Percentiles rank a stretch among this genome's conserved stretches.
These are phyloP conservation scores for Setomelanomma holmii DNA, from an alignment of 2,329 filamentous ascomycete genomes.

Conservation along the genomic window DNA sequence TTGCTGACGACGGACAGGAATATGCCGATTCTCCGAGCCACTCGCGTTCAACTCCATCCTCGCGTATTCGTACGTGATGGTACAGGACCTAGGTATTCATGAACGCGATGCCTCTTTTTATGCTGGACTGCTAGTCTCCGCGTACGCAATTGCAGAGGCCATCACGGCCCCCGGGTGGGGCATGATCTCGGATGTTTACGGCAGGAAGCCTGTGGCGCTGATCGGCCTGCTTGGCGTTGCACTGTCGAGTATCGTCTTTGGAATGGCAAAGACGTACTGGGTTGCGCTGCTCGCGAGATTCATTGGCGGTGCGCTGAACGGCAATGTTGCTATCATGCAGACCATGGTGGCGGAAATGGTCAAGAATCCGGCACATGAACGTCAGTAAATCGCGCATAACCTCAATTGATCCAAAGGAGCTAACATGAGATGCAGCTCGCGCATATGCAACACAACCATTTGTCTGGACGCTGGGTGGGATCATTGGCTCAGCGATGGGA, in stretches of 20 bases:
- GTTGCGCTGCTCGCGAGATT: constrained; percentile 78
- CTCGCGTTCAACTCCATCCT: constrained; percentile 95
- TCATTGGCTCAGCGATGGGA: constrained; percentile 84
- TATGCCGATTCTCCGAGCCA: constrained; percentile 90
- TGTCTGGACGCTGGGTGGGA: constrained; percentile 89
- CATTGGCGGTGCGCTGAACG: constrained; percentile 83
- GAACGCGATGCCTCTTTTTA: constrained; percentile 74
- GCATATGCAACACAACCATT: constrained; percentile 94
- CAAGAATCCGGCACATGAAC: constrained; percentile 86
- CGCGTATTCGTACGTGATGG: constrained; percentile 67
- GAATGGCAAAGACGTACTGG: constrained; percentile 83
- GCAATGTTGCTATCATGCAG: constrained; percentile 88
- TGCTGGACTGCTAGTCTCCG: constrained; percentile 82
- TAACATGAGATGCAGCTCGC: constrained; percentile 64
- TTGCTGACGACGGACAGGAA: constrained; percentile 63
- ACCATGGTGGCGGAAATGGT: constrained; percentile 96
- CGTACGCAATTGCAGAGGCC: constrained; percentile 87
- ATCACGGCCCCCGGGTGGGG: constrained; percentile 73
- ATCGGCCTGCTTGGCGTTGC: constrained; percentile 77
- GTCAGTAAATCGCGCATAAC: constrained; percentile 58
- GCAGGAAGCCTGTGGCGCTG: constrained; percentile 50
- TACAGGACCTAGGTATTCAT: constrained; percentile 47
- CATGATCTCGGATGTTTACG: constrained; percentile 49
- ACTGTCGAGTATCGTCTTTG: constrained; percentile 81
- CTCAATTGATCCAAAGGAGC: constrained; percentile 3